These are phyloP conservation scores for Spizellomyces punctatus DNA, from an alignment of 192 early-diverging fungal genomes.

Conservation along the genomic window DNA sequence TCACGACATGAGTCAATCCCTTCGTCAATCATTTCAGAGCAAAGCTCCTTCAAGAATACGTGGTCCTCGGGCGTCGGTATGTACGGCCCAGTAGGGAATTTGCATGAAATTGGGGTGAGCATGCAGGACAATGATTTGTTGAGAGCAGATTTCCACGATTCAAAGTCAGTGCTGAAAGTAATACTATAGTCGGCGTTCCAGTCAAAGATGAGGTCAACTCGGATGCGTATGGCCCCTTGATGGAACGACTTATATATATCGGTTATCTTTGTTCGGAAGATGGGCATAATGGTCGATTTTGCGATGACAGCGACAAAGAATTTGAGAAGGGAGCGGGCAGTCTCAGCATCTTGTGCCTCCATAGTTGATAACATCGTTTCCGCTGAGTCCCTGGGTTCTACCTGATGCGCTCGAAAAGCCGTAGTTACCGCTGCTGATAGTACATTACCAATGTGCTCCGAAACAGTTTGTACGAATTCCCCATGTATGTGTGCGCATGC, in stretches of 20 bases:
- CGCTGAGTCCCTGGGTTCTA: not conserved
- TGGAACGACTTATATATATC: constrained; percentile 9
- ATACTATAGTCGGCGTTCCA: not conserved
- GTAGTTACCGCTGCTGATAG: not conserved
- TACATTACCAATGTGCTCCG: not conserved
- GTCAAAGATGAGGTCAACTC: not conserved
- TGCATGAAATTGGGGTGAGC: not conserved
- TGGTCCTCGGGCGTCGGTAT: not conserved
- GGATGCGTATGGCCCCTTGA: not conserved
- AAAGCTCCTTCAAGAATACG: not conserved
- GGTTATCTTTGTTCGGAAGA: not conserved
- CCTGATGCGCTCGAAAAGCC: not conserved
- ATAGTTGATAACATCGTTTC: too few species aligned
- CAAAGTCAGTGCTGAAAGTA: not conserved
- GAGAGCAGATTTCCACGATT: not conserved
- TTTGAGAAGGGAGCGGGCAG: not conserved
- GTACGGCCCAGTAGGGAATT: not conserved
- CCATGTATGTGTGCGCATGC: not conserved
- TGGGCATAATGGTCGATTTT: not conserved
- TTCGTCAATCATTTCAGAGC: not conserved
- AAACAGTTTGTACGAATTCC: not conserved
- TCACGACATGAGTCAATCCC: not conserved
- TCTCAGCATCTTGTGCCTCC: not conserved
- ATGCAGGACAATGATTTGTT: not conserved
- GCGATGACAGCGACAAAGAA: constrained; percentile 3